Evolutionary conservation across 2,329 filamentous ascomycete species (phyloP).

Genomic region (Aspergillus vadensis): DNA sequence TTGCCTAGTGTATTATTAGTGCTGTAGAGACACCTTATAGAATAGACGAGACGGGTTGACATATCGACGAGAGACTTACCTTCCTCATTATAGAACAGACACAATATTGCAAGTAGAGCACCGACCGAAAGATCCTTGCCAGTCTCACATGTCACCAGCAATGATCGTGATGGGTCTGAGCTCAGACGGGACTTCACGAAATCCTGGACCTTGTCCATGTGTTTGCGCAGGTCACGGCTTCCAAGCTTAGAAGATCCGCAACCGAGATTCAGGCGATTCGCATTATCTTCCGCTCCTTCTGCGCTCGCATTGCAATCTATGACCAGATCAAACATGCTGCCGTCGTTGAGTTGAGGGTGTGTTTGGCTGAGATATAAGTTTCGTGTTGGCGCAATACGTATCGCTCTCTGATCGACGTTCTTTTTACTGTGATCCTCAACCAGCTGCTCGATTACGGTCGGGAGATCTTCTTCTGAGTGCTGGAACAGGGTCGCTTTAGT

Average conservation of each 20-base stretch:
- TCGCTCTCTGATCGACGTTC: conserved; percentile 26
- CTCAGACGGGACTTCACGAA: conserved; percentile 52
- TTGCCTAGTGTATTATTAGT: conserved; percentile 29
- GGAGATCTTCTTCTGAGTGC: conserved; percentile 66
- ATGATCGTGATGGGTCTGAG: conserved; percentile 32
- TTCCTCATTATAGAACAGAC: conserved; percentile 68
- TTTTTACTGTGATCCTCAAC: conserved; percentile 32
- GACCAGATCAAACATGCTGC: conserved; percentile 49
- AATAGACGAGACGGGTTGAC: conserved; percentile 15
- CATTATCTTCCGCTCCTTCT: conserved; percentile 39
- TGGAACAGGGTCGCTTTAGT: conserved; percentile 63
- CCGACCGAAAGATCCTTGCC: conserved; percentile 82
- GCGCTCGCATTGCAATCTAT: conserved; percentile 42
- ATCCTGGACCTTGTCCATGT: conserved; percentile 63
- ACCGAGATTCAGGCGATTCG: conserved; percentile 56
- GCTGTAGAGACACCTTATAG: background rate
- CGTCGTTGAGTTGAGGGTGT: conserved; percentile 34
- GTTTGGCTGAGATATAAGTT: conserved; percentile 37
- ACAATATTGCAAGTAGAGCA: conserved; percentile 72
- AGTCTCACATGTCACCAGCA: conserved; percentile 70
- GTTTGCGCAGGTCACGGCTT: conserved; percentile 76
- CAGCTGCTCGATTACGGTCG: conserved; percentile 52
- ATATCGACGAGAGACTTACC: conserved; percentile 48
- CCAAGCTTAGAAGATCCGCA: conserved; percentile 75
- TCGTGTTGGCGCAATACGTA: conserved; percentile 41